Conservation (phyloP, 169 alveolate species). For the Plasmodium gaboni region DNA sequence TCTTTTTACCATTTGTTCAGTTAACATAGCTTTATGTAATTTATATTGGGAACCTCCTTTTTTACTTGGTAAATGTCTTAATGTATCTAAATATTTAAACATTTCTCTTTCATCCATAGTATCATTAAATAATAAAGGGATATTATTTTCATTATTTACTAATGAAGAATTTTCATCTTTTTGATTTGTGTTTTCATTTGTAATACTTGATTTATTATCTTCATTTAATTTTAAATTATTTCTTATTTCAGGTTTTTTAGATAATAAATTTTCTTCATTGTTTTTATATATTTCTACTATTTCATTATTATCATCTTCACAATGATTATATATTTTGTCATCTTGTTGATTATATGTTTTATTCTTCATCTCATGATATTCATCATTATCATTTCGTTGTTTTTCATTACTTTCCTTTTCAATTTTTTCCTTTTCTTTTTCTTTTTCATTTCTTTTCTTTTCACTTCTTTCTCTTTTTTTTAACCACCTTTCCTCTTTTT, state of each 20-base stretch:
- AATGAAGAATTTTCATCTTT: neutral
- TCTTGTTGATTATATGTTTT: neutral
- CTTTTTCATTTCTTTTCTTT: slow-evolving; percentile 8
- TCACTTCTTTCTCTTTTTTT: slow-evolving; percentile 22
- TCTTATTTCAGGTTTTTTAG: neutral
- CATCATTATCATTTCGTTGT: neutral
- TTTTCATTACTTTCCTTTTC: neutral
- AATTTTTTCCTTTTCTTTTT: slow-evolving; percentile 5
- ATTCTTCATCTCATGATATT: neutral
- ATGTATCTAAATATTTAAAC: slow-evolving; percentile 61
- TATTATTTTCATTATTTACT: slow-evolving; percentile 20
- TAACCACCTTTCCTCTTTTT: slow-evolving; percentile 29
- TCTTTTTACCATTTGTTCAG: slow-evolving; percentile 80
- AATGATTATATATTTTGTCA: neutral
- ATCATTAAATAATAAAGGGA: slow-evolving; percentile 42
- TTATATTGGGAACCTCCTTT: slow-evolving; percentile 80
- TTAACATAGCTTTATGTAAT: slow-evolving; percentile 79
- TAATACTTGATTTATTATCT: neutral
- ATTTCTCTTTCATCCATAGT: slow-evolving; percentile 73
- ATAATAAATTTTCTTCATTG: neutral
- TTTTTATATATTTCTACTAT: neutral
- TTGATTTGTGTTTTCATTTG: slow-evolving; percentile 4
- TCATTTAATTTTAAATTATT: neutral
- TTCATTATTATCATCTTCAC: neutral
- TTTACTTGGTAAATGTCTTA: slow-evolving; percentile 75